These are phyloP conservation scores for Hypsizygus marmoreus DNA, from an alignment of 768 basidiomycete species.

Conservation along the genomic window DNA sequence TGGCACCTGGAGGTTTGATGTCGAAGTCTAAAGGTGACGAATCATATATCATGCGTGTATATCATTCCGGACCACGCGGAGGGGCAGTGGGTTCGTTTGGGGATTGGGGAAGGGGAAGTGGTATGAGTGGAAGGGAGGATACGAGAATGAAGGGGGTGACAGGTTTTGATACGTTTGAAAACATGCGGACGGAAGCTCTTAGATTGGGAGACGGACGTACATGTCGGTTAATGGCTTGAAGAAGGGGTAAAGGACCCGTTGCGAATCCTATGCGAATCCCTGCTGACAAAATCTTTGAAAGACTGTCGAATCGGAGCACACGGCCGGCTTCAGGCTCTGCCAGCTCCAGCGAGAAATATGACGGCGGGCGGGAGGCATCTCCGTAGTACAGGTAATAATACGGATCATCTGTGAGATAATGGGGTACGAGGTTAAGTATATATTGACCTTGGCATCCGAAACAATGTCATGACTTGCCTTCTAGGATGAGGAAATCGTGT, in stretches of 20 bases:
- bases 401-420: slow-evolving; percentile 60
- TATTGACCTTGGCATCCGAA: background rate
- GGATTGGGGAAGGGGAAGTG: too few relatives aligned
- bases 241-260: slow-evolving; percentile 67
- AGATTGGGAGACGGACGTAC: slow-evolving; percentile 40
- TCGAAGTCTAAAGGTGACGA: slow-evolving; percentile 24
- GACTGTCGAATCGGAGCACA: slow-evolving; percentile 83
- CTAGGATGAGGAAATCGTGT: slow-evolving; percentile 76
- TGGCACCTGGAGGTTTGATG: slow-evolving; percentile 62
- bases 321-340: slow-evolving; percentile 64
- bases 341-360: slow-evolving; percentile 78
- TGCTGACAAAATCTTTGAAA: slow-evolving; percentile 77
- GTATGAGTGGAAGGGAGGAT: too few relatives aligned
- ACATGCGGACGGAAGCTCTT: background rate
- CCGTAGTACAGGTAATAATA: slow-evolving; percentile 79
- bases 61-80: background rate
- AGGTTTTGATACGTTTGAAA: background rate
- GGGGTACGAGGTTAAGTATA: too few relatives aligned
- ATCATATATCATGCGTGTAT: background rate
- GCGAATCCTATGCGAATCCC: slow-evolving; percentile 80
- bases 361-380: slow-evolving; percentile 54
- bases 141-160: too few relatives aligned
- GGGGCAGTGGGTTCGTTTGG: too few relatives aligned
- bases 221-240: slow-evolving; percentile 67
- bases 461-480: slow-evolving; percentile 49